Percentiles rank a stretch among this genome's conserved stretches.
phyloP scores from a whole-genome alignment of 2,329 filamentous ascomycete species.

The Pseudogymnoascus sp. region DNA sequence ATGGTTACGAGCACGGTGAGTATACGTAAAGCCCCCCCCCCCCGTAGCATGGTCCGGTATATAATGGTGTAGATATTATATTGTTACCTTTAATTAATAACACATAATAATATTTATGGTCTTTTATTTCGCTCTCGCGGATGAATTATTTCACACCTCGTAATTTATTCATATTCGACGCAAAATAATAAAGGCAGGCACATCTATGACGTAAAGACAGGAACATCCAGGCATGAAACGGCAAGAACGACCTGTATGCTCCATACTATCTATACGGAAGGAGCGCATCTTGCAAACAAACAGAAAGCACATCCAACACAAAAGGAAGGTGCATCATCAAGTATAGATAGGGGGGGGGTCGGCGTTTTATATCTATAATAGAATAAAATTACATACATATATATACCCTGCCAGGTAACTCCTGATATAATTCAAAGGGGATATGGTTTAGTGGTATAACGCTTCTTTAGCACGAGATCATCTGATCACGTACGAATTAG shows the following conservation, averaged over 20 bases:
- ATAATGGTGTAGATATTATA: not conserved
- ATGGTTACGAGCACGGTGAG: not conserved
- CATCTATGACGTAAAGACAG: not conserved
- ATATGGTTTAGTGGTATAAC: conserved; percentile 9
- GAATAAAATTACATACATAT: not conserved
- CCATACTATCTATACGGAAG: not conserved
- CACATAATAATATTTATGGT: not conserved
- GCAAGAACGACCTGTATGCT: not conserved
- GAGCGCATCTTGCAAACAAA: not conserved
- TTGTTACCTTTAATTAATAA: not conserved
- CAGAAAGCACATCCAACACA: not conserved
- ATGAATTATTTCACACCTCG: not conserved
- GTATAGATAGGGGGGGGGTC: not conserved
- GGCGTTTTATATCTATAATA: not conserved
- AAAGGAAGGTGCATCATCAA: not conserved
- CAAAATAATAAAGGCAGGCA: not conserved
- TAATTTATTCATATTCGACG: not conserved
- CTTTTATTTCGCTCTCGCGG: not conserved
- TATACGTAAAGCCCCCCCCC: not conserved
- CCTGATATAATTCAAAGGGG: not conserved
- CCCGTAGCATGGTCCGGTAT: not conserved
- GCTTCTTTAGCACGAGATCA: conserved; percentile 7
- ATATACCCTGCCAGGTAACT: not conserved
- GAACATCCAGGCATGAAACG: not conserved
- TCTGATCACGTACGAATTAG: not conserved